These are phyloP conservation scores for Alternaria infectoria DNA, from an alignment of 2,329 filamentous ascomycete genomes.

Conservation along the genomic window DNA sequence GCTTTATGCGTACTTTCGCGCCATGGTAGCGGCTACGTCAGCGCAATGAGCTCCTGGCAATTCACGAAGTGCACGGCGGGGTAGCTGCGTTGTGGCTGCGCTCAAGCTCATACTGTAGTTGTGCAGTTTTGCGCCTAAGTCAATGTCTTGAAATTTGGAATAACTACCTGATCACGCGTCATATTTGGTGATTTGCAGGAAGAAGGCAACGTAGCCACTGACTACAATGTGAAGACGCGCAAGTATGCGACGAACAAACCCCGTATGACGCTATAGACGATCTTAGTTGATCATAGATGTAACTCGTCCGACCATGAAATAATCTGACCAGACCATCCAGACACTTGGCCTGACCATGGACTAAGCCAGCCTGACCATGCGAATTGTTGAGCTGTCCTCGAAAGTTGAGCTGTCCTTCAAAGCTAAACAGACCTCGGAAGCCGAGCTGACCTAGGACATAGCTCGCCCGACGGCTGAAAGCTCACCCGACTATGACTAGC, in stretches of 20 bases:
- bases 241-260: neutral
- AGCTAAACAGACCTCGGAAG: neutral
- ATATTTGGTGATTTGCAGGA: neutral
- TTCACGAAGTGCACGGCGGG: neutral
- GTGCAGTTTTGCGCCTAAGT: neutral
- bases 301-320: neutral
- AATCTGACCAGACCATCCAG: neutral
- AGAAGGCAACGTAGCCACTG: neutral
- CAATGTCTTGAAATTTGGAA: neutral
- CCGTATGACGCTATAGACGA: neutral
- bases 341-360: neutral
- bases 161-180: neutral
- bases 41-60: neutral
- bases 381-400: neutral
- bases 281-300: neutral
- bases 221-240: neutral
- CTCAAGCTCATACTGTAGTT: neutral
- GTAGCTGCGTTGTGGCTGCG: neutral
- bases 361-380: neutral
- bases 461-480: neutral
- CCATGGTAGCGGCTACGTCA: neutral
- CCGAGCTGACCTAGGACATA: neutral
- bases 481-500: neutral
- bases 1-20: neutral
- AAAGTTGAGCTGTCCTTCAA: neutral